phyloP scores from a whole-genome alignment of 345 rosid species.

The Stellera chamaejasme region DNA sequence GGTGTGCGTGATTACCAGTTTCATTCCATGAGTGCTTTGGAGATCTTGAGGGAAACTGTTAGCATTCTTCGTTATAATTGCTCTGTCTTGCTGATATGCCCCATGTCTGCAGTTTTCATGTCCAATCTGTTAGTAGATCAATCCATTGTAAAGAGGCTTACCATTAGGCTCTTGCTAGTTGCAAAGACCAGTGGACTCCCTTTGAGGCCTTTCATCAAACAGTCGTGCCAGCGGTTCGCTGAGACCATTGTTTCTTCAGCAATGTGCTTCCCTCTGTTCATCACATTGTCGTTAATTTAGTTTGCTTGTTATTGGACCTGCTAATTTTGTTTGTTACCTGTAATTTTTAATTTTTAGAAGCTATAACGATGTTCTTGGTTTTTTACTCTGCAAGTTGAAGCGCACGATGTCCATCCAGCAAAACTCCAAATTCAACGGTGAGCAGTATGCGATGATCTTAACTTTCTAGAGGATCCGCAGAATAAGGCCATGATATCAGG shows the following conservation, averaged over 20 bases:
- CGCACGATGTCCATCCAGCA: too few relatives aligned
- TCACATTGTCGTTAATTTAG: conserved; percentile 35
- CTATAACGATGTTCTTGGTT: too few relatives aligned
- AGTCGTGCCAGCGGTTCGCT: conserved; percentile 56
- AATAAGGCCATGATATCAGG: too few relatives aligned
- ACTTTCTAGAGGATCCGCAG: too few relatives aligned
- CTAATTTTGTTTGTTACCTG: too few relatives aligned
- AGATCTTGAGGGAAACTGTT: conserved; percentile 82
- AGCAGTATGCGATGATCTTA: too few relatives aligned
- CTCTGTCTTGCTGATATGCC: conserved; percentile 56
- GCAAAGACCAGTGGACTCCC: conserved; percentile 76
- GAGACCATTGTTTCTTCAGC: conserved; percentile 62
- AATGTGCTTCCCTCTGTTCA: conserved; percentile 68
- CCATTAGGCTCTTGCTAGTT: conserved; percentile 50
- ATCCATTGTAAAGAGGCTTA: conserved; percentile 47
- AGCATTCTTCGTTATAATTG: conserved; percentile 72
- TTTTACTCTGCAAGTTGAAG: too few relatives aligned
- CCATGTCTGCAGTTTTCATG: conserved; percentile 59
- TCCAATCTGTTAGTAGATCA: conserved; percentile 70
- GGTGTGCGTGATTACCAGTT: conserved; percentile 20
- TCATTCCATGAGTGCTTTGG: conserved; percentile 68
- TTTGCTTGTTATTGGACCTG: too few relatives aligned
- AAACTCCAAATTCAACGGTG: too few relatives aligned
- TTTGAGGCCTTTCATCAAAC: conserved; percentile 45
- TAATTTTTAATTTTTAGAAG: too few relatives aligned